Conservation (phyloP, 1,284 basidiomycete genomes). For the Boletus mariae region DNA sequence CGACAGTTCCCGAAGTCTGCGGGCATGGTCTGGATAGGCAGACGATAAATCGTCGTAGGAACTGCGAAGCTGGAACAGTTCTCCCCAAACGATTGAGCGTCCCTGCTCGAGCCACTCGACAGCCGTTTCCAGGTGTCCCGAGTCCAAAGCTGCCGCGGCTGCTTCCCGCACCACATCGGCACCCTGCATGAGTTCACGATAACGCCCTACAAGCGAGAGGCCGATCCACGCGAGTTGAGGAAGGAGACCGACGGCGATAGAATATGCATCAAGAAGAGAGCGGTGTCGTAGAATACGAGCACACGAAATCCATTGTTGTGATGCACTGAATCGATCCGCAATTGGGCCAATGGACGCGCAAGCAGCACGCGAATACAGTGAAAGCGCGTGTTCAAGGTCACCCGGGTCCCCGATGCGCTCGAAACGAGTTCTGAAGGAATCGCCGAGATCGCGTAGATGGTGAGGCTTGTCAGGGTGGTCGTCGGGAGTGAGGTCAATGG, state of each 20-base stretch:
- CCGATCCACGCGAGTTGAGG: constrained; percentile 5
- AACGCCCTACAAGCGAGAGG: constrained; percentile 6
- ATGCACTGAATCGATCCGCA: background rate
- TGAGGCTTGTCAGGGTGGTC: background rate
- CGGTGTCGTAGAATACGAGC: background rate
- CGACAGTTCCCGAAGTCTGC: background rate
- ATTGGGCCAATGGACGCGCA: background rate
- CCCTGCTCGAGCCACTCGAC: constrained; percentile 14
- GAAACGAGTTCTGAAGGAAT: background rate
- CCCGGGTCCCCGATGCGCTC: background rate
- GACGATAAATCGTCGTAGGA: constrained; percentile 1
- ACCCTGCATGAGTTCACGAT: background rate
- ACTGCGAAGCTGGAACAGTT: constrained; percentile 10
- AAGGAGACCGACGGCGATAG: background rate
- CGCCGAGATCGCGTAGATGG: background rate
- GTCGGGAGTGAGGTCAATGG: constrained; percentile 1
- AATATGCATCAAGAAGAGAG: constrained; percentile 2
- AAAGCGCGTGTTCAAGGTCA: constrained; percentile 6
- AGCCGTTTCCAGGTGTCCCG: constrained; percentile 2
- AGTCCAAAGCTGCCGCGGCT: constrained; percentile 3
- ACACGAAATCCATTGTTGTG: constrained; percentile 4
- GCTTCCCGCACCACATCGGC: constrained; percentile 5
- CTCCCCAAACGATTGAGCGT: constrained; percentile 9
- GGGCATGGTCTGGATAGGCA: constrained; percentile 1
- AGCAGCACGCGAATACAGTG: background rate